Evolutionary conservation across 2,329 filamentous ascomycete genomes (phyloP), one percentile per base, ranked within the genome.

Genomic region (Neopestalotiopsis sp.): DNA sequence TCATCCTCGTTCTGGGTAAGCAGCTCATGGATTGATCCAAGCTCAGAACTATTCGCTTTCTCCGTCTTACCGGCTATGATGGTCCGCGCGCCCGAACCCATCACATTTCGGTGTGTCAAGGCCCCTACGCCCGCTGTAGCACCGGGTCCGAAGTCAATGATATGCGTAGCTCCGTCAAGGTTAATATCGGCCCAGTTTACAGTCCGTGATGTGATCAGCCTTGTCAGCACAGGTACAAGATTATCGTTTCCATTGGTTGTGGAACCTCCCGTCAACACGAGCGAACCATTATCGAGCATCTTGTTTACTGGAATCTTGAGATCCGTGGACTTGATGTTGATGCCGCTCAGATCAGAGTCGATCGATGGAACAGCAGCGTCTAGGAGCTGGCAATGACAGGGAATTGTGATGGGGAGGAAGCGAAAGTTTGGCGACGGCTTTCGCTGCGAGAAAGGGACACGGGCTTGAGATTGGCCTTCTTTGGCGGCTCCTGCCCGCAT

Each of bases 1-100:
- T 89, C 88, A 74, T 91, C 87, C 71, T 90, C 87, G 28, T 92
- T 89, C 67, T 90, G 87, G 74, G 92, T 89, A 73, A 92, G 73
- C 6, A 76, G 70, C 40, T 76, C 76, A 17, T 68, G 61, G 34
- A 74, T 72, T 5, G 70, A 72, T 6, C 75, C 73, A 38, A 76
- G 69, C 38, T 74, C 73, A 2, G 71, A 70, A 3, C 68, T 70
- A 24, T 68, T 64, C 57, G 70, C 73, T 3, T 69, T 73, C 49
- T 71, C 69, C 17, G 73, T 68, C 32, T 71, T 72, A 24, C 69
- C 70, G 13, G 74, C 70, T 38, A 78, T 67, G 53, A 80, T 74
- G n/a, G 76, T 72, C 13, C 77, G 74, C 5, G 76, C 73, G 2
- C 78, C 78, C n/a, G 73, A 73, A 1, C 79, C 79, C 28, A 76